These are phyloP conservation scores for Colletotrichum cuscutae DNA, from an alignment of 2,329 filamentous ascomycete species.

Conservation along the genomic window DNA sequence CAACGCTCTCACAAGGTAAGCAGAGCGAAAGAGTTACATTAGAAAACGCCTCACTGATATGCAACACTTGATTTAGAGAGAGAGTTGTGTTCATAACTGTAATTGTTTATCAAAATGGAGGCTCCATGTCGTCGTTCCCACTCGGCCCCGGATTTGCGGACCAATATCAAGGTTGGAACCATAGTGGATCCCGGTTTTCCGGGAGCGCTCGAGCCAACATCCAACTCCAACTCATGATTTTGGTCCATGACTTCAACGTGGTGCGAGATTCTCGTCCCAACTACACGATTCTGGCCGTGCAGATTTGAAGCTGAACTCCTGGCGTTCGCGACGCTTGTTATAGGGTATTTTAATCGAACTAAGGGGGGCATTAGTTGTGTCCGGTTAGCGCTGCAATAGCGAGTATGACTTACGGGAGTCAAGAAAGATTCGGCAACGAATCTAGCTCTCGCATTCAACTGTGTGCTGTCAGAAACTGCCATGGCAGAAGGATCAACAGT, in stretches of 20 bases:
- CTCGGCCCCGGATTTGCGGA: conserved; percentile 30
- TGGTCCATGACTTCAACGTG: conserved; percentile 1
- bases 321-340: neutral
- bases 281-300: neutral
- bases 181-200: conserved; percentile 30
- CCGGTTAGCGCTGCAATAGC: neutral
- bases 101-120: conserved; percentile 19
- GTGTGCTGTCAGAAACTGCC: conserved; percentile 36
- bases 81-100: conserved; percentile 9
- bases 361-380: conserved; percentile 7
- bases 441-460: conserved; percentile 96
- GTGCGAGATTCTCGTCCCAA: neutral
- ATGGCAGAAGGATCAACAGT: neutral
- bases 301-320: neutral
- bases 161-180: conserved; percentile 13
- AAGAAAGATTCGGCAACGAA: conserved; percentile 99
- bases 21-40: neutral
- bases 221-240: conserved; percentile 21
- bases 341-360: conserved; percentile 36
- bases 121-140: conserved; percentile 22
- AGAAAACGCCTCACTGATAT: neutral
- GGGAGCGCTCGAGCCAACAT: conserved; percentile 34
- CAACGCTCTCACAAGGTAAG: neutral
- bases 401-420: conserved; percentile 75
- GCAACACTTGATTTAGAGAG: neutral